Conservation (phyloP, 306 rosid species). For the Gastrolobium villosum region DNA sequence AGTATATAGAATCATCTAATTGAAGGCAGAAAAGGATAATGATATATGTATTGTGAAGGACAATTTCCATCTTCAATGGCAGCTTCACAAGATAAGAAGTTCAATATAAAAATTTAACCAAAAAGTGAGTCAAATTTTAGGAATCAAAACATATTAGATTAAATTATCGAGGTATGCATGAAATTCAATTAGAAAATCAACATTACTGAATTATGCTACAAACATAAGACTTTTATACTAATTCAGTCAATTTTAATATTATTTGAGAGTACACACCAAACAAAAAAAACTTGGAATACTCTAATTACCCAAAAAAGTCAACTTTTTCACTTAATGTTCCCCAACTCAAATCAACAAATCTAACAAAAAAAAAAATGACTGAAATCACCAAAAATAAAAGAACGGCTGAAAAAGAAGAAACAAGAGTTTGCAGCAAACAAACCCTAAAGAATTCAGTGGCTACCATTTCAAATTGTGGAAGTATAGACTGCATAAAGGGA, state of each 20-base stretch:
- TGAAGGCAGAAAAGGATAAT: neutral
- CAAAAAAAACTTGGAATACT: neutral
- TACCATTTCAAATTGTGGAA: neutral
- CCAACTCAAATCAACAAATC: too few species aligned
- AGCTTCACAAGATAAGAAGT: neutral
- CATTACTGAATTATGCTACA: neutral
- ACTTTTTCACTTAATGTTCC: too few species aligned
- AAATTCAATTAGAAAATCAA: neutral
- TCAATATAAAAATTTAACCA: neutral
- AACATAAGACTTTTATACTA: neutral
- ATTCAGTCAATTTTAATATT: conserved; percentile 4
- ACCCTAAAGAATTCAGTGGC: conserved; percentile 1
- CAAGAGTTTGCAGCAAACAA: neutral
- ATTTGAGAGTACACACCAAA: neutral
- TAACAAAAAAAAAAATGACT: neutral
- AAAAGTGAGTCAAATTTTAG: conserved; percentile 1
- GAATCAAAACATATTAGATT: neutral
- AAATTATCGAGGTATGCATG: neutral
- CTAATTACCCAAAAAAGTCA: neutral
- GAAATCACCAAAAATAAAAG: neutral
- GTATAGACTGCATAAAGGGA: neutral
- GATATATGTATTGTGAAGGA: neutral
- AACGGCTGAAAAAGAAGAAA: neutral
- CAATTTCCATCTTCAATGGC: neutral
- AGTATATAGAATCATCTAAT: neutral